A percentile compares a stretch with the other conserved stretches of the same genome.
Conservation (phyloP, 2,329 filamentous ascomycete genomes). For the Colletotrichum australisinense region DNA sequence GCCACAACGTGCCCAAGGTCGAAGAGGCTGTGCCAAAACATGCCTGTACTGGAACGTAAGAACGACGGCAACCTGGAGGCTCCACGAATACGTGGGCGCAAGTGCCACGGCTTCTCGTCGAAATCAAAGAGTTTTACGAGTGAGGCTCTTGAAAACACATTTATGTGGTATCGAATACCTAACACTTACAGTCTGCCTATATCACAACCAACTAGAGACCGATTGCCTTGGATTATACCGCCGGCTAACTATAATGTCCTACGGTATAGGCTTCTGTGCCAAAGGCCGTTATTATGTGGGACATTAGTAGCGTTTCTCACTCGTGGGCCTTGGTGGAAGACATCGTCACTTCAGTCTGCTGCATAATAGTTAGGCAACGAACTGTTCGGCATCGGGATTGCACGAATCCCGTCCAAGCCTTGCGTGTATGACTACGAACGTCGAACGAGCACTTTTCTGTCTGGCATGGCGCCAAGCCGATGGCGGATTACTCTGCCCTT, state of each 20-base stretch:
- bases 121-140: too few species aligned
- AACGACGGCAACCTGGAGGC: too few species aligned
- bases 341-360: neutral
- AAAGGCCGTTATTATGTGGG: neutral
- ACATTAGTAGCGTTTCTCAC: neutral
- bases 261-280: neutral
- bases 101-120: too few species aligned
- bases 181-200: neutral
- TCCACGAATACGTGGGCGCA: too few species aligned
- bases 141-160: neutral
- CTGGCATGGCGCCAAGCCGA: neutral
- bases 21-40: neutral
- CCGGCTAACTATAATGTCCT: too few species aligned
- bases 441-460: neutral
- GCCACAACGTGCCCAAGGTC: neutral
- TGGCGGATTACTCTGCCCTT: neutral
- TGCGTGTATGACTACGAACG: neutral
- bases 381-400: neutral
- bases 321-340: neutral
- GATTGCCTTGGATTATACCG: neutral
- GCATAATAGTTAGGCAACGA: neutral
- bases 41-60: too few species aligned
- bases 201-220: neutral
- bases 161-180: neutral
- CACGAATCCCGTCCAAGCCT: neutral